A percentile compares a stretch with the other conserved stretches of the same genome.
Evolutionary conservation across 306 rosid species (phyloP).

Genomic region (Pterocarpus santalinus): DNA sequence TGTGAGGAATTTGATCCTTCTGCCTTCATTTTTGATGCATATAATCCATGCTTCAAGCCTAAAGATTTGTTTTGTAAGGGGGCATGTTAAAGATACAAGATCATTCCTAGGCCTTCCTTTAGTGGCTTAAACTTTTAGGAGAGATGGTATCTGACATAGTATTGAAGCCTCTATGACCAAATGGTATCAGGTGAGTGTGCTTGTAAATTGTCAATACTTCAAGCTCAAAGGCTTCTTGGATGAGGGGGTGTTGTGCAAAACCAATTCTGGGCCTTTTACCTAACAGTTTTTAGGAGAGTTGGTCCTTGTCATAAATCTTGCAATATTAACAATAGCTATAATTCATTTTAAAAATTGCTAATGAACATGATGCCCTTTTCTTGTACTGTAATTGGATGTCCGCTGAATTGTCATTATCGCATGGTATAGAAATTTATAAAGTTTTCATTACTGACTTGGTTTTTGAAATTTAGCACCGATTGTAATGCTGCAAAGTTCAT

Average conservation of each 20-base stretch:
- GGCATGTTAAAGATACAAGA: background rate
- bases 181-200: background rate
- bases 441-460: background rate
- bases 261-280: background rate
- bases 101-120: conserved; percentile 2
- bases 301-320: background rate
- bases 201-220: background rate
- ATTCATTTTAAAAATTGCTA: conserved; percentile 1
- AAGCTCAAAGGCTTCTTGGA: background rate
- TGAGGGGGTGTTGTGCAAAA: background rate
- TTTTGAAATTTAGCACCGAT: background rate
- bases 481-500: background rate
- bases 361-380: conserved; percentile 22
- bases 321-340: background rate
- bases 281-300: background rate
- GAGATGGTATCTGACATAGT: background rate
- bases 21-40: background rate
- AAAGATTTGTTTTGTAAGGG: background rate
- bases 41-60: background rate
- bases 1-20: background rate
- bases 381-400: background rate
- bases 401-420: background rate
- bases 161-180: background rate
- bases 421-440: background rate
- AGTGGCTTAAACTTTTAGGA: background rate